A percentile compares a stretch with the other conserved stretches of the same genome.
Conservation (phyloP, 176 grass and related monocot species). For the Bromus sterilis region DNA sequence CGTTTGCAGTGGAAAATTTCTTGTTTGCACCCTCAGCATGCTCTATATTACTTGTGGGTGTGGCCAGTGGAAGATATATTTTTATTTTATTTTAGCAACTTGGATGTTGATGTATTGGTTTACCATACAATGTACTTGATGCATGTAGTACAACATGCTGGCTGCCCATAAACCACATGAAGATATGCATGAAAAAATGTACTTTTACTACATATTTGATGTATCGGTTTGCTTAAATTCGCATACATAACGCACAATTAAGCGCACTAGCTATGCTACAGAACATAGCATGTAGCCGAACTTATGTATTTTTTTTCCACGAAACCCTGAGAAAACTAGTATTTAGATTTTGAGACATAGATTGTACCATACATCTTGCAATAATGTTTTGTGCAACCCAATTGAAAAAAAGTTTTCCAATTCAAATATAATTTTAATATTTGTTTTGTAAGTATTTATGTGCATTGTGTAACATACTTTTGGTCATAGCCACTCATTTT, state of each 20-base stretch:
- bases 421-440: neutral
- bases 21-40: neutral
- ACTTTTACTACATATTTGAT: neutral
- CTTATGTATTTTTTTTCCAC: neutral
- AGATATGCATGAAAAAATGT: neutral
- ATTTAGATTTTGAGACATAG: neutral
- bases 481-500: neutral
- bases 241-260: neutral
- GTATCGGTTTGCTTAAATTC: neutral
- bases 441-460: neutral
- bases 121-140: conserved; percentile 14
- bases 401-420: neutral
- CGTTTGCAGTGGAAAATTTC: neutral
- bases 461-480: neutral
- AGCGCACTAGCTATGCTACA: neutral
- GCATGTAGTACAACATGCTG: neutral
- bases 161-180: neutral
- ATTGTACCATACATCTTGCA: neutral
- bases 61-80: neutral
- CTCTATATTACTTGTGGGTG: neutral
- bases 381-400: neutral
- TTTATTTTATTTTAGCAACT: neutral
- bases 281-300: neutral
- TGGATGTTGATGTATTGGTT: conserved; percentile 18
- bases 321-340: too few species aligned